phyloP scores from a whole-genome alignment of 2,329 filamentous ascomycete species.

The Aspergillus oerlinghausenensis region DNA sequence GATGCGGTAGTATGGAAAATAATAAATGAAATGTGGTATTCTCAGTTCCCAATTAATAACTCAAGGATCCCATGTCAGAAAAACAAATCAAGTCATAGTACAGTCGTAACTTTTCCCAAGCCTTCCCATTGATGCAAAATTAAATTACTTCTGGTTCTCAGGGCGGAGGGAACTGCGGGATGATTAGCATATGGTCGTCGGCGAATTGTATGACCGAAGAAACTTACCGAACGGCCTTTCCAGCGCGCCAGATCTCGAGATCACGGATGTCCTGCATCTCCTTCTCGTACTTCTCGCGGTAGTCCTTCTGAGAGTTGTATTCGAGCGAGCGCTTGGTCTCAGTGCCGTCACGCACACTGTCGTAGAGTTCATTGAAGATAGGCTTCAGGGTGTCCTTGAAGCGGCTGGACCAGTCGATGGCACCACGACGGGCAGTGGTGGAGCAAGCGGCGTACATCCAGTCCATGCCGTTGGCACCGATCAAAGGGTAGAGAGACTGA shows the following conservation, averaged over 20 bases:
- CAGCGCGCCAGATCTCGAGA: conserved; percentile 98
- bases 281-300: conserved; percentile 94
- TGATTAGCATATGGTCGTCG: conserved; percentile 3
- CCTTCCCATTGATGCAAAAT: conserved; percentile 20
- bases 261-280: conserved; percentile 98
- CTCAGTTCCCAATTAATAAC: conserved; percentile 10
- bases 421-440: conserved; percentile 94
- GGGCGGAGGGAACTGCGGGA: conserved; percentile 66
- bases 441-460: conserved; percentile 99
- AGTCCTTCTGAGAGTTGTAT: conserved; percentile 93
- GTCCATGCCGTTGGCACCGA: conserved; percentile 97
- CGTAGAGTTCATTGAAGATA: conserved; percentile 96
- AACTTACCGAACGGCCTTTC: conserved; percentile 85
- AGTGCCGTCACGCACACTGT: conserved; percentile 81
- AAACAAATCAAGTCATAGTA: conserved; percentile 30
- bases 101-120: conserved; percentile 33
- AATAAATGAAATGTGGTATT: background rate
- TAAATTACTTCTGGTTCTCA: conserved; percentile 73
- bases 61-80: conserved; percentile 13
- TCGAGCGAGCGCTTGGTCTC: conserved; percentile 97
- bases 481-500: conserved; percentile 95
- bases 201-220: background rate
- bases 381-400: conserved; percentile 99
- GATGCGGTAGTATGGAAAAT: background rate
- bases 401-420: conserved; percentile 94